Conservation (phyloP, 2,329 filamentous ascomycete genomes). For the Hymenoscyphus fraxineus region DNA sequence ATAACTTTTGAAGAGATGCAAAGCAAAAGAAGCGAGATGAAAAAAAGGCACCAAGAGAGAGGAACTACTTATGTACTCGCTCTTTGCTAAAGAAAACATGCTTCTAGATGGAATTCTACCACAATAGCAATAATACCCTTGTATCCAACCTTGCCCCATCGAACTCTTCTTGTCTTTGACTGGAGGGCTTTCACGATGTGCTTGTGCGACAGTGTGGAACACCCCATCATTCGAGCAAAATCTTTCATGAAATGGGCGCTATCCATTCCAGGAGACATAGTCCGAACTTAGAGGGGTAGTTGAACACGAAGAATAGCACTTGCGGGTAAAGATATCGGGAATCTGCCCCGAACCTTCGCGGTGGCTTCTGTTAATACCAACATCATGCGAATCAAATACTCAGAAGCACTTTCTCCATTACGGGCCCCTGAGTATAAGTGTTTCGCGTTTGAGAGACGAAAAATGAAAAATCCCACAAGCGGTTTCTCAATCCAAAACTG, state of each 20-base stretch:
- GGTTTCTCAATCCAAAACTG: neutral
- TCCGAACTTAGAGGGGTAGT: neutral
- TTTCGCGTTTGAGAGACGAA: no score
- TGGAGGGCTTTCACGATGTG: neutral
- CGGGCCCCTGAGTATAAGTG: neutral
- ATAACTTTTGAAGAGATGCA: no score
- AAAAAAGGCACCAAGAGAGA: neutral
- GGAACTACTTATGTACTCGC: neutral
- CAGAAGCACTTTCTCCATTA: neutral
- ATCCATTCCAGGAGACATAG: neutral
- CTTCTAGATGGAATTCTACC: neutral
- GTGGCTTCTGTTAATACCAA: neutral
- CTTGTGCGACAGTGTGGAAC: neutral
- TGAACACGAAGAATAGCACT: neutral
- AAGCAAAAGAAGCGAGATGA: neutral
- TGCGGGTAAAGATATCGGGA: conserved; percentile 2
- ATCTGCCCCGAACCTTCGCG: neutral
- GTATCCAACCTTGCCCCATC: neutral
- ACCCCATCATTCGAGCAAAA: neutral
- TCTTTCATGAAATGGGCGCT: neutral
- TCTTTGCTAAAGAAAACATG: neutral
- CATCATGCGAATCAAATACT: neutral
- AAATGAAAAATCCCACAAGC: neutral
- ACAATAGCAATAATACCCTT: neutral
- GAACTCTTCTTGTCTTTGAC: neutral